A percentile compares a stretch with the other conserved stretches of the same genome.
Conservation (phyloP, 2,329 filamentous ascomycete species). For the Venturiaceae sp. region DNA sequence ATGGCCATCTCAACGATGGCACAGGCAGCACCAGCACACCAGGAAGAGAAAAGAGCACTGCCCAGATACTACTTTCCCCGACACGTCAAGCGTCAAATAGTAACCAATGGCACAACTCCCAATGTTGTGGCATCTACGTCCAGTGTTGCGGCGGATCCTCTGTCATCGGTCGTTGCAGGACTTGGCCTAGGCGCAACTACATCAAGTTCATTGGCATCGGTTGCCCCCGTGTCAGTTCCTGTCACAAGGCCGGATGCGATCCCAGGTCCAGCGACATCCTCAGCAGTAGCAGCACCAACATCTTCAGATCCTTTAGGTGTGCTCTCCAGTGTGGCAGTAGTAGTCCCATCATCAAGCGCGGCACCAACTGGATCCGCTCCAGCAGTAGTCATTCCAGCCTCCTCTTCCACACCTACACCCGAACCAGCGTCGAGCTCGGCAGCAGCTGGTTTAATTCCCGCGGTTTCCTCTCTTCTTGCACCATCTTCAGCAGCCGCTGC, state of each 20-base stretch:
- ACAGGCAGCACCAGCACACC: slow-evolving; percentile 37
- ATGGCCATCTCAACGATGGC: slow-evolving; percentile 36
- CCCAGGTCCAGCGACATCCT: neutral
- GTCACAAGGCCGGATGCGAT: neutral
- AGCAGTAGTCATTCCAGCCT: neutral
- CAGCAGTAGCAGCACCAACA: neutral
- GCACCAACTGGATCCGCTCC: neutral
- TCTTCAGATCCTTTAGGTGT: neutral
- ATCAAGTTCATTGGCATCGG: neutral
- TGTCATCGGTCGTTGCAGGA: neutral
- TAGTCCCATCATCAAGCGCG: neutral
- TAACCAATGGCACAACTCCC: slow-evolving; percentile 23
- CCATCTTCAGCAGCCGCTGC: neutral
- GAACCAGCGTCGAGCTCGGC: neutral
- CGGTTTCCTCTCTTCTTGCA: neutral
- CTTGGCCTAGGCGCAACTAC: neutral
- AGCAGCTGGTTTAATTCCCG: neutral
- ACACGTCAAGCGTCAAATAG: slow-evolving; percentile 32
- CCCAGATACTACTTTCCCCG: slow-evolving; percentile 40
- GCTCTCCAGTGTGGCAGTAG: neutral
- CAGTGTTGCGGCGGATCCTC: slow-evolving; percentile 1
- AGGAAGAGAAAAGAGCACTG: slow-evolving; percentile 15
- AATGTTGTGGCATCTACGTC: neutral
- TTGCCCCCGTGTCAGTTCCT: neutral
- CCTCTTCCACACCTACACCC: neutral